Conservation (phyloP, 2,329 filamentous ascomycete species). For the Harringtonia aguacate region DNA sequence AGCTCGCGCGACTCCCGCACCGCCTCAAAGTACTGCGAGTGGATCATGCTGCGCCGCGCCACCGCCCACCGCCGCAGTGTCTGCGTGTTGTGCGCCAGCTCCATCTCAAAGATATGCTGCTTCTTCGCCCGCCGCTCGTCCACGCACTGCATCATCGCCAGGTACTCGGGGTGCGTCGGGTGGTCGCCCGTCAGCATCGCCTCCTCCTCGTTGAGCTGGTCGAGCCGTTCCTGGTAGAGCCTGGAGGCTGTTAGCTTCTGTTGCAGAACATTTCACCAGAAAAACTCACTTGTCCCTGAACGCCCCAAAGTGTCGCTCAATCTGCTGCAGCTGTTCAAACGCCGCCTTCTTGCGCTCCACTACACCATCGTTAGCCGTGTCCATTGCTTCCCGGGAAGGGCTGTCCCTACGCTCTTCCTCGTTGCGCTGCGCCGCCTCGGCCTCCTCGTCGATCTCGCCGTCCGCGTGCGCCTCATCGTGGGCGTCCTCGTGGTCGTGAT, state of each 20-base stretch:
- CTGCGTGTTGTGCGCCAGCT: conserved; percentile 63
- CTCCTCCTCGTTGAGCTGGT: conserved; percentile 64
- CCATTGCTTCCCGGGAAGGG: not conserved
- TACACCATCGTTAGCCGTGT: conserved; percentile 22
- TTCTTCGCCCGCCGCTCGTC: conserved; percentile 75
- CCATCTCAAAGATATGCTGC: conserved; percentile 61
- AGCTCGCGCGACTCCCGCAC: conserved; percentile 74
- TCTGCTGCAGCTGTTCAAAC: conserved; percentile 64
- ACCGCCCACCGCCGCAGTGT: conserved; percentile 65
- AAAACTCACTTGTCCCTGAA: conserved; percentile 63
- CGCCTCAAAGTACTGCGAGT: conserved; percentile 83
- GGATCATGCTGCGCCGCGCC: conserved; percentile 73
- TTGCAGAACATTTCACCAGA: not conserved
- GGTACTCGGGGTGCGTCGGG: conserved; percentile 80
- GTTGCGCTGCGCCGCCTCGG: conserved; percentile 46
- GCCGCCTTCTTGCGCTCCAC: conserved; percentile 71
- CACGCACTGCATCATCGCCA: conserved; percentile 81
- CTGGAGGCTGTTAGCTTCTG: conserved; percentile 29
- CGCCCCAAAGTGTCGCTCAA: conserved; percentile 81
- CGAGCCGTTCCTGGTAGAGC: conserved; percentile 79
- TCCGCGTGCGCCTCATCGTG: conserved; percentile 44
- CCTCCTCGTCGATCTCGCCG: conserved; percentile 47
- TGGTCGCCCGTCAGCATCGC: conserved; percentile 46
- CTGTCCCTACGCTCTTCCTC: conserved; percentile 51
- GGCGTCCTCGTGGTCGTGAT: conserved; percentile 10